Evolutionary conservation across 306 rosid genomes (phyloP).

Genomic region (Betula pendula): DNA sequence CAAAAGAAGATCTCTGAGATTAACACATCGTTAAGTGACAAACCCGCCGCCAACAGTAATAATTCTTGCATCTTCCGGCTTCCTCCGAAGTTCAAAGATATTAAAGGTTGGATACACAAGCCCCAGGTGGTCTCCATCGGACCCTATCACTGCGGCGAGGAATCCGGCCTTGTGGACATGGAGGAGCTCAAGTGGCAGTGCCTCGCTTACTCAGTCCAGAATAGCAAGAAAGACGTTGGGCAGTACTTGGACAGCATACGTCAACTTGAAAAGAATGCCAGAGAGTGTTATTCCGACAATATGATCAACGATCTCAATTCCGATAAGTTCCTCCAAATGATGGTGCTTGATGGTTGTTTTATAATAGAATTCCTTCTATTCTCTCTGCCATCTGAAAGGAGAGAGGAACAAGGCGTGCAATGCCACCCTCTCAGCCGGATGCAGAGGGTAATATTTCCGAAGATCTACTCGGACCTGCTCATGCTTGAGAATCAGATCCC

Average conservation of each 20-base stretch:
- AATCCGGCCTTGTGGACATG: no score
- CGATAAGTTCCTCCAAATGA: neutral
- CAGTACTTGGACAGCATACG: neutral
- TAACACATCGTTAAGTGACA: no score
- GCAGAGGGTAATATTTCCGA: neutral
- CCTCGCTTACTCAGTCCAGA: no score
- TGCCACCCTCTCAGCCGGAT: no score
- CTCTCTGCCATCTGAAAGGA: no score
- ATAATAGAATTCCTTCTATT: neutral
- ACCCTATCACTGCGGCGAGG: no score
- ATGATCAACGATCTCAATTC: neutral
- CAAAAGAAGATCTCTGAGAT: no score
- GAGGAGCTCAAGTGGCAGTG: no score
- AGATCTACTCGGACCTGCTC: neutral
- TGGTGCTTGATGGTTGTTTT: neutral
- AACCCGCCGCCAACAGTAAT: neutral
- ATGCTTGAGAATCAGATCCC: neutral
- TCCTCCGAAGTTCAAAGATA: neutral
- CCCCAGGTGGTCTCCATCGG: neutral
- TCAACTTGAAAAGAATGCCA: neutral
- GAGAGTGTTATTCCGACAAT: conserved; percentile 27
- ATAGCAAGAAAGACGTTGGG: no score
- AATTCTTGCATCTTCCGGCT: neutral
- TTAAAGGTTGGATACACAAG: neutral
- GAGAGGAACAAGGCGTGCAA: no score